Percentiles rank a stretch among this genome's conserved stretches.
Conservation (phyloP, 176 grass and related monocot species). For the Stipa capillata region DNA sequence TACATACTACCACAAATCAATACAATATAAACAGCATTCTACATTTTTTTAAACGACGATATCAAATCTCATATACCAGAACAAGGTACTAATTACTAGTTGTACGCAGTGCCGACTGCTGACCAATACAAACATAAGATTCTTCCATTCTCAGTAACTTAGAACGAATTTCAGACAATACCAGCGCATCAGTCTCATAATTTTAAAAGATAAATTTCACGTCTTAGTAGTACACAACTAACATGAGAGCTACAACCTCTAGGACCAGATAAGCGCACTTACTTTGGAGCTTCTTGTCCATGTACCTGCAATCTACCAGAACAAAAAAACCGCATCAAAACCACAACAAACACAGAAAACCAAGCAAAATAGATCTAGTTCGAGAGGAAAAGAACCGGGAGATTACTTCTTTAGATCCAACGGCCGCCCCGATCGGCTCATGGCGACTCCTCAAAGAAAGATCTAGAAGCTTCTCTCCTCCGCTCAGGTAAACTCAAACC, state of each 20-base stretch:
- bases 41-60: not conserved
- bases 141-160: not conserved
- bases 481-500: not conserved
- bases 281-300: slow-evolving; percentile 98
- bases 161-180: too few species aligned
- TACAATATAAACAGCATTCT: not conserved
- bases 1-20: not conserved
- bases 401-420: slow-evolving; percentile 91
- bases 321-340: not conserved
- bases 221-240: not conserved
- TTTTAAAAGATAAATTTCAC: not conserved
- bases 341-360: not conserved
- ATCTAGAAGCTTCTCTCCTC: slow-evolving; percentile 6
- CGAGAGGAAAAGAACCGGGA: not conserved
- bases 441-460: slow-evolving; percentile 2
- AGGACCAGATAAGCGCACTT: slow-evolving; percentile 13
- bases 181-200: not conserved
- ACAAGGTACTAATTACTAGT: not conserved
- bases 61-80: not conserved
- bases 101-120: not conserved
- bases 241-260: too few species aligned
- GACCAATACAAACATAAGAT: not conserved
- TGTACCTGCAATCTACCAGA: slow-evolving; percentile 46
- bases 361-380: not conserved
- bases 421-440: slow-evolving; percentile 85